Evolutionary conservation across 2,329 filamentous ascomycete genomes (phyloP).

Genomic region (Sclerotinia glacialis): DNA sequence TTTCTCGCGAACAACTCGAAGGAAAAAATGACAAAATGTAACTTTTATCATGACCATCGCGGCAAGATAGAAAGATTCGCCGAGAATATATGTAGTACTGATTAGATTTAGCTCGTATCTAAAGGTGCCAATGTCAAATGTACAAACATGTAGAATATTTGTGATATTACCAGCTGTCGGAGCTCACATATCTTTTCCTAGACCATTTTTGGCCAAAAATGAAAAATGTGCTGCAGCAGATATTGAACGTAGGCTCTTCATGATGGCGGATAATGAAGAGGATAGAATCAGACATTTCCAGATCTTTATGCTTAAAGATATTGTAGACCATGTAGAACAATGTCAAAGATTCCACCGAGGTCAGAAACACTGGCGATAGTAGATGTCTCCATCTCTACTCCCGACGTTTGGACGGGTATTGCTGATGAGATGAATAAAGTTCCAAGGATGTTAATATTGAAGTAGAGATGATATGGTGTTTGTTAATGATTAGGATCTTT

Average conservation of each 20-base stretch:
- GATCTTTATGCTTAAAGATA: background rate
- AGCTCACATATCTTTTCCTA: conserved; percentile 23
- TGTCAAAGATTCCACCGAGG: background rate
- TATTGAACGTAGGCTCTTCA: background rate
- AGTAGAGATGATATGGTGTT: background rate
- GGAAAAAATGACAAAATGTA: conserved; percentile 53
- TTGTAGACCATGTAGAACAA: background rate
- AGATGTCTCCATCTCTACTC: background rate
- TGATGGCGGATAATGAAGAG: background rate
- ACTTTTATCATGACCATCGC: conserved; percentile 41
- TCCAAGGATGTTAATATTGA: background rate
- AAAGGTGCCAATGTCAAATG: background rate
- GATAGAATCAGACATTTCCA: background rate
- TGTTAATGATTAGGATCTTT: background rate
- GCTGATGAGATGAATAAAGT: background rate
- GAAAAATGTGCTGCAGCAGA: background rate
- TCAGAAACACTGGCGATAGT: background rate
- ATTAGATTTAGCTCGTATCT: background rate
- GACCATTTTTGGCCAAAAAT: conserved; percentile 14
- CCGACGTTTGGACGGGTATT: background rate
- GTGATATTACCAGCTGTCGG: conserved; percentile 13
- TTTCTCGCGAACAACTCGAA: conserved; percentile 49
- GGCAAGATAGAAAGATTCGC: conserved; percentile 23
- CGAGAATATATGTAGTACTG: conserved; percentile 20
- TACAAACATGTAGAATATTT: conserved; percentile 15